Base-by-base conservation (phyloP, 495 filamentous ascomycete genomes). In the Penicillium crystallinum region DNA sequence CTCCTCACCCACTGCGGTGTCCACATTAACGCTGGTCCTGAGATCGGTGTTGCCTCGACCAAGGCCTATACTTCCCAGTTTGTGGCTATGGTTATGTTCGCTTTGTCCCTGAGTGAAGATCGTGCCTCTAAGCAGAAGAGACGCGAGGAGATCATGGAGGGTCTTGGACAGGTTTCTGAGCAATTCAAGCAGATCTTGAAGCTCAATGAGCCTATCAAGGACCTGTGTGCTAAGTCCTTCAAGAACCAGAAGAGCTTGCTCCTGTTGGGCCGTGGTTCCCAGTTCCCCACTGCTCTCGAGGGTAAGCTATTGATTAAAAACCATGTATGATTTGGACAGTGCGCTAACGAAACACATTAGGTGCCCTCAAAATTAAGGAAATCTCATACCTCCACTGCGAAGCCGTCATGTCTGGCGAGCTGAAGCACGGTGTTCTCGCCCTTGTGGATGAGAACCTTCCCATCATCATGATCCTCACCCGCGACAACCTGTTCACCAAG, bases 41-140 rank as follows among this genome's bases (percentile, higher is more conserved):
- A 98, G 73, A 98, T 98, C 55, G 93, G 93, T 83, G 93, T 98
- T 46, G 93, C 93, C 31, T 97, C 91, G 36, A 98, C 93, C 64
- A 98, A 98, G 78, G 93, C 93, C 10, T 98, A 98, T 73, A 98
- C 93, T 2, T 97, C 93, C 21, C 93, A 98, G 68, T 97, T 97
- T 68, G 86, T 98, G 58, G 95, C 95, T 58, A 95, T 98, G 87
- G 86, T 97, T 70, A 98, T 98, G 93, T 97, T 98, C 67, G 93
- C 95, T 6, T 76, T 98, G 47, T 96, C 90, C 40, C 82, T 98
- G 44, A 90, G 89, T 52, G 93, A 98, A 73, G 93, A 98, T 67
- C 88, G 95, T 52, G 88, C 91, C 31, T 96, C 90, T 29, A 98
- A 98, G 82, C 82, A 86, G 37, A 83, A 90, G 82, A 80, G 95